Base-by-base conservation (phyloP, 352 stramenopile species). In the Pythium scleroteichum region DNA sequence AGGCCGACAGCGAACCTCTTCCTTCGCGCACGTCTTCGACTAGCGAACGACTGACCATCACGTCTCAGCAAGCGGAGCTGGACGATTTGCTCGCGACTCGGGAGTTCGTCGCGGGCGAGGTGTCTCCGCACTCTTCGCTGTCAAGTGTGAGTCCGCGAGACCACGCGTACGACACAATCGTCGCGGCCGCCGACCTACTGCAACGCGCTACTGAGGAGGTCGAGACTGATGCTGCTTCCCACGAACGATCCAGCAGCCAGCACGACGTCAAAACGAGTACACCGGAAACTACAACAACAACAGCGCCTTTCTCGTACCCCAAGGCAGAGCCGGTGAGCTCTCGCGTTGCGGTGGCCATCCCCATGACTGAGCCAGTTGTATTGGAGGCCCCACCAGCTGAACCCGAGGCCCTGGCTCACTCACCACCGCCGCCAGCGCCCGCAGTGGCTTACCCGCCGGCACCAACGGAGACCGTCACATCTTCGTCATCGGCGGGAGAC, bases 81-180 rank as follows among this genome's bases (percentile, higher is more conserved):
- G 59, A 60, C 33, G 44, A 23, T 19, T 20, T 66, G 10, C 35
- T 56, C 41, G 50, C 32, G 20, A 56, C 59, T 0, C 59, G 35
- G 1, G 51, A 60, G 8, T 57, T 51, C 33, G 17, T 59, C 20
- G 51, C 17, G 14, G 17, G 24, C 9, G 45, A 57, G 6, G 23
- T 52, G 16, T 61, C 52, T 3, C 45, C 59, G 4, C 26, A 51
- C 16, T 61, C 45, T 29, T 66, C 51, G 14, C 51, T 66, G 2
- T 66, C 59, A n/a, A 66, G 59, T 24, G 24, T 35, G 17, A 66
- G 50, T 26, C 41, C 59, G 17, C 44, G 27, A 4, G 51, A 66
- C 41, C 27, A 27, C 32, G 32, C 29, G 13, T 13, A 45, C 12
- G 53, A 51, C 20, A 35, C 19, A 4, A 52, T 33, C 53, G 41